Conservation (phyloP, 2,329 filamentous ascomycete genomes). For the Fusarium siculi region DNA sequence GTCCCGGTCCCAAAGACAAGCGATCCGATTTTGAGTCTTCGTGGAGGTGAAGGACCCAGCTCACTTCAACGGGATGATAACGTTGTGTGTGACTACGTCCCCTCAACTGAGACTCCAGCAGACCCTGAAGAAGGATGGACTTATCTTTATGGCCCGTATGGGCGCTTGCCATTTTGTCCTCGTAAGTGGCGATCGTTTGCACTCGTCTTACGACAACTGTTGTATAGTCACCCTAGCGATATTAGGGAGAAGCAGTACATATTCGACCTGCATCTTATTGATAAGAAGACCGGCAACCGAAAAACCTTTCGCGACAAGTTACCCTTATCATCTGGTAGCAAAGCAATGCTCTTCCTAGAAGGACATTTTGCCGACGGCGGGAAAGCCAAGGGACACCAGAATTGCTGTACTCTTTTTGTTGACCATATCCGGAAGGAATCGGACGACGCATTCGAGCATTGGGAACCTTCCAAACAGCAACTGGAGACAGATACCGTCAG, state of each 20-base stretch:
- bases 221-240: conserved; percentile 6
- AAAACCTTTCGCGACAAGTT: conserved; percentile 8
- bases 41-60: conserved; percentile 20
- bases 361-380: neutral
- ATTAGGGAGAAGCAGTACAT: neutral
- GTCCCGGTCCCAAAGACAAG: conserved; percentile 1
- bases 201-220: conserved; percentile 37
- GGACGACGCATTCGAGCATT: conserved; percentile 2
- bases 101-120: neutral
- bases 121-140: conserved; percentile 15
- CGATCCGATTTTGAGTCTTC: conserved; percentile 20
- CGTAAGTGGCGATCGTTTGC: conserved; percentile 34
- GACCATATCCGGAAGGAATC: conserved; percentile 2
- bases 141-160: conserved; percentile 48
- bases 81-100: conserved; percentile 6
- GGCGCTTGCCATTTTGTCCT: conserved; percentile 40
- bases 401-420: conserved; percentile 41
- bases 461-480: conserved; percentile 36
- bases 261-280: conserved; percentile 25
- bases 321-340: conserved; percentile 7
- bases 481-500: conserved; percentile 27
- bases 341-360: neutral
- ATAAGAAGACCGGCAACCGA: neutral
- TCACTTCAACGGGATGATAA: neutral
- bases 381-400: neutral